Evolutionary conservation across 2,329 filamentous ascomycete genomes (phyloP).

Genomic region (Colletotrichum truncatum): DNA sequence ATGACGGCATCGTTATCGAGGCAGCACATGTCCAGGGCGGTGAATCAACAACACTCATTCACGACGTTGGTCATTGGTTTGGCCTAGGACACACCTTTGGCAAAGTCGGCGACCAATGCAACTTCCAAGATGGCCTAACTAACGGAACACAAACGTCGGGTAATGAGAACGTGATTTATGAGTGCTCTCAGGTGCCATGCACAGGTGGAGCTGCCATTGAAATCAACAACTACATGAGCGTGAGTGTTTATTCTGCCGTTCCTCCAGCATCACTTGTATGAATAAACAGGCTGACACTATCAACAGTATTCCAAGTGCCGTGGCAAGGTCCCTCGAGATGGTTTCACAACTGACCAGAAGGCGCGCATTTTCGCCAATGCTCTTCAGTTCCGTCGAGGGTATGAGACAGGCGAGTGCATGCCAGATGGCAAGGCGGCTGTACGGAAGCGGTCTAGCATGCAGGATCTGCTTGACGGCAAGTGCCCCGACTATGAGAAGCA

Average conservation of each 20-base stretch:
- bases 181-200: slow-evolving; percentile 32
- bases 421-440: slow-evolving; percentile 9
- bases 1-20: slow-evolving; percentile 23
- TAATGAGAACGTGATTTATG: slow-evolving; percentile 14
- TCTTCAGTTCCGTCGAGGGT: slow-evolving; percentile 34
- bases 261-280: neutral
- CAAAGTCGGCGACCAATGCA: slow-evolving; percentile 25
- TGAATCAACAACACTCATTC: slow-evolving; percentile 37
- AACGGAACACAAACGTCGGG: slow-evolving; percentile 34
- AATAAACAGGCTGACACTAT: neutral
- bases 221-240: slow-evolving; percentile 36
- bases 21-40: slow-evolving; percentile 22
- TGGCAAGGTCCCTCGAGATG: slow-evolving; percentile 22
- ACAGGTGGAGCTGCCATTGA: slow-evolving; percentile 4
- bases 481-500: slow-evolving; percentile 32
- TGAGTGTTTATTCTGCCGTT: slow-evolving; percentile 3
- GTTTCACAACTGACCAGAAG: slow-evolving; percentile 37
- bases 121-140: slow-evolving; percentile 28
- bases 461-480: slow-evolving; percentile 34
- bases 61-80: slow-evolving; percentile 35
- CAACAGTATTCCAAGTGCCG: slow-evolving; percentile 28
- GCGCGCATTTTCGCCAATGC: slow-evolving; percentile 35
- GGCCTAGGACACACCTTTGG: slow-evolving; percentile 31
- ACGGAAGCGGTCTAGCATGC: slow-evolving; percentile 34
- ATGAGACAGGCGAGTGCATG: slow-evolving; percentile 32